Evolutionary conservation across 2,329 filamentous ascomycete genomes (phyloP), one percentile per base, ranked within the genome.

Genomic region (Mycosphaerella arachidis): DNA sequence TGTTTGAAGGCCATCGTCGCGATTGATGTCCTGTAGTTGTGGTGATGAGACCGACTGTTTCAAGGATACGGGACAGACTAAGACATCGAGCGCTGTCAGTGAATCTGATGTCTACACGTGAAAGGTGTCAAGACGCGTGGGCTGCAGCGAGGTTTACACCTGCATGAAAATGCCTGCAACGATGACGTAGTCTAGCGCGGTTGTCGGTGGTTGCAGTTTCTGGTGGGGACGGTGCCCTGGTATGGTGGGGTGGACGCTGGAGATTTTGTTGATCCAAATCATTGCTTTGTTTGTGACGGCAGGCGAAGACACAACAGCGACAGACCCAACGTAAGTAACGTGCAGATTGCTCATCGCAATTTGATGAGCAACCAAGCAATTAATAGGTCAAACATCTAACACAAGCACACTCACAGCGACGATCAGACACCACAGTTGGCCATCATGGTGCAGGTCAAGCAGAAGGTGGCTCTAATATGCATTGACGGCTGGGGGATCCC

Each of bases 401-500:
- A 24, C 33, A 43, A 57, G 2, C 55, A 57, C 40, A 48, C 31
- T 53, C 24, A 53, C 31, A 37, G 51, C 37, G 30, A 30, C 40
- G 40, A 43, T 43, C 46, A 33, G n/a, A 33, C 59, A 61, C 55
- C 52, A 58, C 45, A 48, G 60, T 59, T 46, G 31, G 31, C 63
- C 66, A 69, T 60, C 58, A 89, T 89, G 86, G 81, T 81, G 64
- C 79, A 85, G 72, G 84, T 87, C 73, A 83, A 89, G 72, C 85
- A 89, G 64, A 89, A 89, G 76, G 82, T 83, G 65, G 86, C 86
- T 65, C 80, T 90, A 70, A 89, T 99, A 84, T 94, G 97, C 79
- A 99, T 99, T 82, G 94, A 99, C 81, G 94, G 94, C 73, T 99
- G 94, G 94, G 94, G 94, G 74, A 86, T 97, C 71, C 85, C 92